phyloP scores from a whole-genome alignment of 2,329 filamentous ascomycete genomes.

The Arthrobotrys entomopaga region DNA sequence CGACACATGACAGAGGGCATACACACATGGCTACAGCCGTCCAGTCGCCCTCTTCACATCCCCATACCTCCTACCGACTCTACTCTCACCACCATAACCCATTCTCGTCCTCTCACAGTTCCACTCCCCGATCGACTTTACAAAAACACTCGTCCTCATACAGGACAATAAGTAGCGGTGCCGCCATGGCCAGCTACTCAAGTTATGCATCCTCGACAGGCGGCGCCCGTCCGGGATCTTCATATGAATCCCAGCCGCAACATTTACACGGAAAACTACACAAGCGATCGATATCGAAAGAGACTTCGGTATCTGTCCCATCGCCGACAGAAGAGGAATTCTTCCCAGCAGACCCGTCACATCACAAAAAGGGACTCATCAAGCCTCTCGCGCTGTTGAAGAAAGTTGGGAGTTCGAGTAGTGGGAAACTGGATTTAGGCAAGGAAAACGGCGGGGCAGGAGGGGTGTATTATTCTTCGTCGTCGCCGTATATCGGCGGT shows the following conservation, averaged over 20 bases:
- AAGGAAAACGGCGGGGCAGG: conserved; percentile 49
- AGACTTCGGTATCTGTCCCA: conserved; percentile 42
- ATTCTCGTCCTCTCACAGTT: conserved; percentile 37
- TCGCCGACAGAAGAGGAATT: conserved; percentile 47
- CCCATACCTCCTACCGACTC: conserved; percentile 42
- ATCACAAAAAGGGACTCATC: conserved; percentile 54
- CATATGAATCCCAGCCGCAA: conserved; percentile 41
- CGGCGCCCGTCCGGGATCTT: conserved; percentile 43
- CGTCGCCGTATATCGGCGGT: conserved; percentile 50
- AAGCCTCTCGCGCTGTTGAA: conserved; percentile 51
- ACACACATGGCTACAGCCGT: conserved; percentile 55
- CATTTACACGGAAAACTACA: conserved; percentile 52
- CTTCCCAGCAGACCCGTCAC: conserved; percentile 41
- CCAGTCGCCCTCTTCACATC: conserved; percentile 45
- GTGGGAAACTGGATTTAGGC: conserved; percentile 45
- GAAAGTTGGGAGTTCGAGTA: conserved; percentile 37
- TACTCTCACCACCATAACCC: conserved; percentile 32
- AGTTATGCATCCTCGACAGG: conserved; percentile 42
- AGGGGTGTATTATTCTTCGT: conserved; percentile 45
- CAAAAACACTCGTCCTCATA: conserved; percentile 54
- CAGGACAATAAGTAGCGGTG: conserved; percentile 44
- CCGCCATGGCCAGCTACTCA: conserved; percentile 51
- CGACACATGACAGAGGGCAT: conserved; percentile 32
- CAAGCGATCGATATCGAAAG: conserved; percentile 54
- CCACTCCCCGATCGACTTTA: conserved; percentile 37